A percentile compares a stretch with the other conserved stretches of the same genome.
These are phyloP conservation scores for Euphrasia arctica DNA, from an alignment of 305 asterid species.

Conservation along the genomic window DNA sequence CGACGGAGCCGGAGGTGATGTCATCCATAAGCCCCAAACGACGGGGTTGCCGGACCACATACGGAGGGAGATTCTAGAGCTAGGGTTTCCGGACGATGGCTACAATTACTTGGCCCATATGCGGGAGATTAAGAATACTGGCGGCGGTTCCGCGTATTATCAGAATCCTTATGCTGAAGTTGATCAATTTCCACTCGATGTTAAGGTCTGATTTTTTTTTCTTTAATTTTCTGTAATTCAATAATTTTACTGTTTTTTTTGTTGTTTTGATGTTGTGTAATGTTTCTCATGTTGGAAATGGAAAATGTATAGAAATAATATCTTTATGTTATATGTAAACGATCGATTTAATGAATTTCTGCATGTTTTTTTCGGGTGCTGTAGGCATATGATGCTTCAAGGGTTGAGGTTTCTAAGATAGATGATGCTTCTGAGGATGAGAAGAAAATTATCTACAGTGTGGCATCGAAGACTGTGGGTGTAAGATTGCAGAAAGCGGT, in stretches of 20 bases:
- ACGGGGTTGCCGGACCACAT: slow-evolving; percentile 54
- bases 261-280: not conserved
- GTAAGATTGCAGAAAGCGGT: slow-evolving; percentile 60
- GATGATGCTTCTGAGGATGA: slow-evolving; percentile 42
- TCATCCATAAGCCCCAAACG: slow-evolving; percentile 14
- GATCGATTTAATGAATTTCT: not conserved
- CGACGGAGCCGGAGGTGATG: slow-evolving; percentile 22
- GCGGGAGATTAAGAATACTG: slow-evolving; percentile 79
- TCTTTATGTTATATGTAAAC: not conserved
- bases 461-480: slow-evolving; percentile 54
- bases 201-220: slow-evolving; percentile 55
- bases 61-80: slow-evolving; percentile 80
- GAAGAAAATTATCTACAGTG: slow-evolving; percentile 43
- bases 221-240: not conserved
- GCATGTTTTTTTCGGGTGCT: slow-evolving; percentile 4
- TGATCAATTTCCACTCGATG: slow-evolving; percentile 56
- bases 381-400: slow-evolving; percentile 91
- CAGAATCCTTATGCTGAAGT: slow-evolving; percentile 66
- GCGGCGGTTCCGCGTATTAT: slow-evolving; percentile 78
- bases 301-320: no score
- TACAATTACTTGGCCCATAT: slow-evolving; percentile 77
- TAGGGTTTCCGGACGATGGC: slow-evolving; percentile 97
- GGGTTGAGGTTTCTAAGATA: slow-evolving; percentile 49
- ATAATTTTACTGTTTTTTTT: not conserved
- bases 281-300: slow-evolving; percentile 9